phyloP scores from a whole-genome alignment of 345 rosid genomes.

The Rhizophora apiculata region DNA sequence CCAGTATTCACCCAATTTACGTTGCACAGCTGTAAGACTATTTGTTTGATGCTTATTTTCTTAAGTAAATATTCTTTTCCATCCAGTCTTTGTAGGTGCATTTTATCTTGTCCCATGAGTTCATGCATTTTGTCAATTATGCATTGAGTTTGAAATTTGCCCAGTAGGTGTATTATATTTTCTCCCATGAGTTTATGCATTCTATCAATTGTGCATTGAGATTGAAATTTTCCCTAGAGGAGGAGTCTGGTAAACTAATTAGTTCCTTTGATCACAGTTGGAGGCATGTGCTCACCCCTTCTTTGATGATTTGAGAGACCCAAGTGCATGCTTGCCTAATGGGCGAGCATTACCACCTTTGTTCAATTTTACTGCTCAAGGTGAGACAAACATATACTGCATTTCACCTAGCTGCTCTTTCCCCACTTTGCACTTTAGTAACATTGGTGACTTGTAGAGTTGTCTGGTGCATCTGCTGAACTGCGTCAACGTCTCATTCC shows the following conservation, averaged over 20 bases:
- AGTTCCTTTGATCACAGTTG: conserved; percentile 42
- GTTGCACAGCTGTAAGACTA: conserved; percentile 23
- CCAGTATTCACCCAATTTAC: conserved; percentile 25
- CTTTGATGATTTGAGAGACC: conserved; percentile 83
- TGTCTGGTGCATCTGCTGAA: conserved; percentile 76
- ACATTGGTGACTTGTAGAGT: conserved; percentile 48
- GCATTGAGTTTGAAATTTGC: neutral
- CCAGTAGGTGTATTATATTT: neutral
- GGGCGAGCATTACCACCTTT: conserved; percentile 82
- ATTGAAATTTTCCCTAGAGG: neutral
- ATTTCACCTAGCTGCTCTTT: neutral
- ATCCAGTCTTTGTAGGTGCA: neutral
- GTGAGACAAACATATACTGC: conserved; percentile 28
- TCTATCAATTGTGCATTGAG: neutral
- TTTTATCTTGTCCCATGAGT: neutral
- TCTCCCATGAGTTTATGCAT: neutral
- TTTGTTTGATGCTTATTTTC: neutral
- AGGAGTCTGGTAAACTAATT: neutral
- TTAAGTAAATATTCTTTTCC: neutral
- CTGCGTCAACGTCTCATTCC: conserved; percentile 77
- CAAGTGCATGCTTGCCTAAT: conserved; percentile 70
- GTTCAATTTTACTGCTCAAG: conserved; percentile 91
- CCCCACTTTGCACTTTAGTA: neutral
- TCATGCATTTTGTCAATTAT: neutral
- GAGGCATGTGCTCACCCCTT: conserved; percentile 98